Evolutionary conservation across 2,329 filamentous ascomycete genomes (phyloP).

Genomic region (Neofusicoccum umdonicola): DNA sequence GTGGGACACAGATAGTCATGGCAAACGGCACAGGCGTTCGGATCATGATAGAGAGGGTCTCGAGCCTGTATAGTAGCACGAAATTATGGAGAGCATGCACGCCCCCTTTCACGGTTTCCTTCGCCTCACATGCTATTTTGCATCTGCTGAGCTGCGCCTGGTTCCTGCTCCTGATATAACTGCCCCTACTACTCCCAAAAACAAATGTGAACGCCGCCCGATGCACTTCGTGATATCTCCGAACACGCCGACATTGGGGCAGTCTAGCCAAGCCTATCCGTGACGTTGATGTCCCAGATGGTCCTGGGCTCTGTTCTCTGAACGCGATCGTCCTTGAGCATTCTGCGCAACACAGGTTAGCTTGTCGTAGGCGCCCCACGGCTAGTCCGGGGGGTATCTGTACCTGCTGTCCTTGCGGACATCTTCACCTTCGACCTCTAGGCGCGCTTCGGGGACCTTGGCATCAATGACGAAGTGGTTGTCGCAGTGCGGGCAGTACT

Average conservation of each 20-base stretch:
- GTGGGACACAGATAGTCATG: background rate
- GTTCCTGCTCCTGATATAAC: background rate
- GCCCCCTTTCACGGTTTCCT: background rate
- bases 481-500: slow-evolving; percentile 98
- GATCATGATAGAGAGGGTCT: slow-evolving; percentile 6
- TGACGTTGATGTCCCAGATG: slow-evolving; percentile 75
- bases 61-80: slow-evolving; percentile 7
- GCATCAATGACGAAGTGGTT: slow-evolving; percentile 97
- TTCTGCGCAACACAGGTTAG: slow-evolving; percentile 46
- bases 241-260: background rate
- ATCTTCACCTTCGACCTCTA: slow-evolving; percentile 91
- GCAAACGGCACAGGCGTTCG: background rate
- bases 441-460: slow-evolving; percentile 72
- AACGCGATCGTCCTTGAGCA: slow-evolving; percentile 88
- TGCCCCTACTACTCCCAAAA: background rate
- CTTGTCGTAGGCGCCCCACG: background rate
- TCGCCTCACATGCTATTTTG: background rate
- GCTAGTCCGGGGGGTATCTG: slow-evolving; percentile 19
- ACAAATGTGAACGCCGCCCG: slow-evolving; percentile 11
- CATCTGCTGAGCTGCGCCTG: background rate
- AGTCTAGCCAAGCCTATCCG: slow-evolving; percentile 70
- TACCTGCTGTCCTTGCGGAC: slow-evolving; percentile 72
- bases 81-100: background rate
- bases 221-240: slow-evolving; percentile 1
- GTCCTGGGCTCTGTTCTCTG: slow-evolving; percentile 58